These are phyloP conservation scores for Diaporthe sp. DNA, from an alignment of 2,329 filamentous ascomycete species.

Conservation along the genomic window DNA sequence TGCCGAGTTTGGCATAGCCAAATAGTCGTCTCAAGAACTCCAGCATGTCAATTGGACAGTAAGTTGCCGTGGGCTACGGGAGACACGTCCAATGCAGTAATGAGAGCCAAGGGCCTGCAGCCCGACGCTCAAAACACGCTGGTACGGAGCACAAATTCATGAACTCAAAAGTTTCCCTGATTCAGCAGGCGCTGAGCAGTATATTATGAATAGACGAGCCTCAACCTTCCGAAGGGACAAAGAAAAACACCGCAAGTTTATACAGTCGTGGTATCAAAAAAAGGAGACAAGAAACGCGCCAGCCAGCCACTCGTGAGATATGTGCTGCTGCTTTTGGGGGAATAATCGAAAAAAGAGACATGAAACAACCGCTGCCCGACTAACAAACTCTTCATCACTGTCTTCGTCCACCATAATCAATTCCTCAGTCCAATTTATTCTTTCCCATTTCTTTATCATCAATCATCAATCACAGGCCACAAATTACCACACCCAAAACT, in stretches of 20 bases:
- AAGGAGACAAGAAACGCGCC: constrained; percentile 13
- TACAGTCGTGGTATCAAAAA: constrained; percentile 39
- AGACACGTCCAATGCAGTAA: neutral
- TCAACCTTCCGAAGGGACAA: neutral
- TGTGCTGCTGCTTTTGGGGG: constrained; percentile 25
- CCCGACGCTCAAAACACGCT: neutral
- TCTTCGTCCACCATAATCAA: constrained; percentile 10
- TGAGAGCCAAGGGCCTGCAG: neutral
- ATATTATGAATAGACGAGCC: neutral
- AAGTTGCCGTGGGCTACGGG: neutral
- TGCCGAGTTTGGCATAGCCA: neutral
- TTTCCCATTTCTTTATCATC: constrained; percentile 17
- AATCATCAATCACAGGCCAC: constrained; percentile 21
- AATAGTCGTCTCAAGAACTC: neutral
- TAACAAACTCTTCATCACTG: constrained; percentile 17
- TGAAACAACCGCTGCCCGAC: constrained; percentile 36
- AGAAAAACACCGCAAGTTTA: constrained; percentile 39
- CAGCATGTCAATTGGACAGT: neutral
- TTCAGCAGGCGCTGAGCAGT: constrained; percentile 15
- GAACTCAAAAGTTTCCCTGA: neutral
- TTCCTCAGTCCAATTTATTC: neutral
- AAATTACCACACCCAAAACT: neutral
- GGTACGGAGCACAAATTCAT: neutral
- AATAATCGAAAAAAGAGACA: constrained; percentile 19
- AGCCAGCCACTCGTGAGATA: constrained; percentile 22